Evolutionary conservation across 805 yeast species (phyloP), one percentile per base, ranked within the genome.

Genomic region (Pichia membranifaciens): DNA sequence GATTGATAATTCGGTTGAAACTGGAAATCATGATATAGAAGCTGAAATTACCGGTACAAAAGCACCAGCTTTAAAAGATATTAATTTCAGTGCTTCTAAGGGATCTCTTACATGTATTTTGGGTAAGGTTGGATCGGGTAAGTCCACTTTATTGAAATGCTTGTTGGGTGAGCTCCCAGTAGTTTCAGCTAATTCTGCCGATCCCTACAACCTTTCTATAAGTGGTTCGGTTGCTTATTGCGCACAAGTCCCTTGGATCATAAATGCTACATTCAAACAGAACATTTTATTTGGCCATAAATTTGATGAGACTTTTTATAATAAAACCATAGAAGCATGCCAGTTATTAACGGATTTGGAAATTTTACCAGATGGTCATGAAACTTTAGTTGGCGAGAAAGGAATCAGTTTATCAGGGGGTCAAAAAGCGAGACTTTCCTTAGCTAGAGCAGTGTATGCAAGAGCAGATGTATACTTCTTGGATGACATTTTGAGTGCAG

Each of bases 401-500:
- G 99, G 99, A 52, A 90, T 91, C 44, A 87, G 97, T 12, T 73
- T 91, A 41, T 86, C 96, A 35, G 99, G 99, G 43, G 99, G 99
- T 41, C 98, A 93, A 66, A 93, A 93, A 72, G 98, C 99, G 0
- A 81, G 99, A 62, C 74, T 93, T 31, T 82, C 96, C 2, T 75
- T 91, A 45, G 99, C 99, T 0, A 78, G 99, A 62, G 97, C 99
- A 10, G 96, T 93, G 9, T 91, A 93, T 61, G 78, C 96, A 12
- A 76, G 98, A 52, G 95, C 97, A 3, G 98, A 93, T 59, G 79
- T 91, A 29, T 89, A 87, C 62, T 68, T 91, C 34, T 70, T 91
- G 52, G 99, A 91, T 64, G 99, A 93, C 64, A 86, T 95, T 5
- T 75, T 91, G 51, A 85, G 95, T 64, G 99, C 99, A 21, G 99